Conservation (phyloP, 129 eudicot species). For the Flaveria ramosissima region DNA sequence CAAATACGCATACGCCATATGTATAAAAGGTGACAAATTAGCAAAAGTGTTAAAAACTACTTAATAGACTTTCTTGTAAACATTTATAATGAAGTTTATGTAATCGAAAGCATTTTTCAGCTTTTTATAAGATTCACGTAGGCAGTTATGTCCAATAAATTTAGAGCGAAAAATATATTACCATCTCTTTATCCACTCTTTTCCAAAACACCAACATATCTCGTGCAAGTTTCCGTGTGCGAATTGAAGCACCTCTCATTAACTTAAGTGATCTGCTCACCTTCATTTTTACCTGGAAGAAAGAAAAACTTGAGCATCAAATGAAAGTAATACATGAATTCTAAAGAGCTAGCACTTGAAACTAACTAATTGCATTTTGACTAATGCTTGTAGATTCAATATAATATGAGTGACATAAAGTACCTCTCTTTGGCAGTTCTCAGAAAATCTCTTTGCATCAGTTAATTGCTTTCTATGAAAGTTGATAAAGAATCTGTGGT, state of each 20-base stretch:
- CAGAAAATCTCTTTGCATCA: slow-evolving; percentile 95
- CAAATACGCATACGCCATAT: background rate
- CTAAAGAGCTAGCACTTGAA: slow-evolving; percentile 6
- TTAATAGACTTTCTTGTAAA: slow-evolving; percentile 12
- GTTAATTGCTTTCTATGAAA: slow-evolving; percentile 73
- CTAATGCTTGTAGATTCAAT: slow-evolving; percentile 20
- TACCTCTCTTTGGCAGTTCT: slow-evolving; percentile 96
- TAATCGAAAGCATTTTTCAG: slow-evolving; percentile 1
- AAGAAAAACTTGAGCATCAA: slow-evolving; percentile 20
- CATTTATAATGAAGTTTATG: slow-evolving; percentile 1
- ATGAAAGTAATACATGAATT: slow-evolving; percentile 10
- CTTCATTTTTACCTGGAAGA: slow-evolving; percentile 84
- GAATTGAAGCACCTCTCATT: slow-evolving; percentile 90
- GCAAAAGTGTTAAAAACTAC: slow-evolving; percentile 15
- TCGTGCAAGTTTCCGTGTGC: slow-evolving; percentile 92
- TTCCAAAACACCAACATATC: slow-evolving; percentile 98
- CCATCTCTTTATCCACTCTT: slow-evolving; percentile 98
- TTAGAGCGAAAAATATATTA: slow-evolving; percentile 32
- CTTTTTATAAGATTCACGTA: slow-evolving; percentile 4
- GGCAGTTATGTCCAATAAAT: slow-evolving; percentile 14
- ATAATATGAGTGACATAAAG: slow-evolving; percentile 10
- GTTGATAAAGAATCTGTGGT: slow-evolving; percentile 65
- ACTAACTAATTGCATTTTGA: slow-evolving; percentile 22
- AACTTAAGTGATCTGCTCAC: slow-evolving; percentile 91
- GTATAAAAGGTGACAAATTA: slow-evolving; percentile 13